Percentiles rank a stretch among this genome's conserved stretches.
Conservation (phyloP, 495 filamentous ascomycete species). For the Penicillium fimorum region DNA sequence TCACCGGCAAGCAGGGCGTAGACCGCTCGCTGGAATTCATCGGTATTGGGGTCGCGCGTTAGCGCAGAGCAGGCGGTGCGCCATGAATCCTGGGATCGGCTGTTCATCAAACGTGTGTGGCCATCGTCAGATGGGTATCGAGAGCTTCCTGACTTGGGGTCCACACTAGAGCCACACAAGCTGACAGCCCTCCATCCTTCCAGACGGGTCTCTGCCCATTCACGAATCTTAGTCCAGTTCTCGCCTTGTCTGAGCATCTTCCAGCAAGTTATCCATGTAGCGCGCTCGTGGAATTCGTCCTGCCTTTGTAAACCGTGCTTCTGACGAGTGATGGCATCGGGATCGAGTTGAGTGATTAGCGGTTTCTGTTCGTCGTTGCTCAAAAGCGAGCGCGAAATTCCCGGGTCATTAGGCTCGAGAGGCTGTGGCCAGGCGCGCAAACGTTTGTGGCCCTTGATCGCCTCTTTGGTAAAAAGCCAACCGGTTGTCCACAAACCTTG, state of each 20-base stretch:
- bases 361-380: constrained; percentile 57
- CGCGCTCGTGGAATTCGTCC: constrained; percentile 81
- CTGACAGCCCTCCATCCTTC: constrained; percentile 80
- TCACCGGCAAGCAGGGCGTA: constrained; percentile 87
- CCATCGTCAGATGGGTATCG: constrained; percentile 43
- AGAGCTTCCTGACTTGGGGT: constrained; percentile 26
- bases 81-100: constrained; percentile 60
- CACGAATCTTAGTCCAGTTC: constrained; percentile 66
- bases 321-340: constrained; percentile 83
- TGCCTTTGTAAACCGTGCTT: constrained; percentile 66
- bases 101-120: constrained; percentile 49
- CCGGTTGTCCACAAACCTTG: constrained; percentile 72
- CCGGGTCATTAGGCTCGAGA: constrained; percentile 57
- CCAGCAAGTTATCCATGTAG: constrained; percentile 85
- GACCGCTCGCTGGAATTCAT: constrained; percentile 81
- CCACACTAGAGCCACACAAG: constrained; percentile 44
- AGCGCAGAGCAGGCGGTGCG: constrained; percentile 77
- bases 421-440: constrained; percentile 62
- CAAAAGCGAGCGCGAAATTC: constrained; percentile 54
- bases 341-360: constrained; percentile 88
- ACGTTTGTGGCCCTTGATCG: constrained; percentile 87
- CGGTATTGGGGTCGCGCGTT: constrained; percentile 62
- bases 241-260: constrained; percentile 82
- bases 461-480: constrained; percentile 87
- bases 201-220: constrained; percentile 74